Base-by-base conservation (phyloP, 495 filamentous ascomycete species). In the Apodospora peruviana region DNA sequence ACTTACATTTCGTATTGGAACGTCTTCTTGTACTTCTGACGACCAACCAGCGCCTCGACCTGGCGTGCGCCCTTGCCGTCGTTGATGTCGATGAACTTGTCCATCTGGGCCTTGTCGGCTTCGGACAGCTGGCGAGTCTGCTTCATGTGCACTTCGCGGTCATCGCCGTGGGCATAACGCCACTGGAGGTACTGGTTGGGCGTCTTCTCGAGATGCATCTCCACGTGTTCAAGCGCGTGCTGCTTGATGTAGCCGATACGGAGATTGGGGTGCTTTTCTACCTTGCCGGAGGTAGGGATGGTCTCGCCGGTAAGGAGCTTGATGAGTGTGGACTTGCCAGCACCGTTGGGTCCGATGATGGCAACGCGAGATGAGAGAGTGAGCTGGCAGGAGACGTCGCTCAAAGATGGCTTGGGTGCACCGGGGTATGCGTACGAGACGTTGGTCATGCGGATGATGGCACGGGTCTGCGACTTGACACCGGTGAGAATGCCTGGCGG, bases 161-260 rank as follows among this genome's bases (percentile, higher is more conserved):
- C 93, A 55, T 96, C 91, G 56, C 93, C 93, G 62, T 96, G 87
- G 43, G 88, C 88, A 60, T 97, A 99, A 51, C 93, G 88, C 93
- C 93, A 99, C 74, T 96, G 91, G 25, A 99, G 78, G 61, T 99
- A 99, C 68, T 99, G 93, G 62, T 91, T 96, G 8, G 93, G 93
- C 3, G 93, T 99, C 80, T 97, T 97, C 66, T 99, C 93, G 55
- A 99, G 78, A 62, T 99, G 93, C 91, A 96, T 94, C 71, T 97
- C 91, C 10, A 99, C 91, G 80, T 97, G 93, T 75, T 99, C 93
- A 10, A 99, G 80, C 17, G 94, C 95, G 65, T 97, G 94, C 72
- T 99, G 94, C 74, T 96, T 96, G 77, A 97, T 96, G 76, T 97
- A 97, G 40, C 94, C 94, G 60, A 99, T 96, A 76, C 94, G 94